phyloP scores from a whole-genome alignment of 495 filamentous ascomycete genomes.

The Aspergillus cristatus region DNA sequence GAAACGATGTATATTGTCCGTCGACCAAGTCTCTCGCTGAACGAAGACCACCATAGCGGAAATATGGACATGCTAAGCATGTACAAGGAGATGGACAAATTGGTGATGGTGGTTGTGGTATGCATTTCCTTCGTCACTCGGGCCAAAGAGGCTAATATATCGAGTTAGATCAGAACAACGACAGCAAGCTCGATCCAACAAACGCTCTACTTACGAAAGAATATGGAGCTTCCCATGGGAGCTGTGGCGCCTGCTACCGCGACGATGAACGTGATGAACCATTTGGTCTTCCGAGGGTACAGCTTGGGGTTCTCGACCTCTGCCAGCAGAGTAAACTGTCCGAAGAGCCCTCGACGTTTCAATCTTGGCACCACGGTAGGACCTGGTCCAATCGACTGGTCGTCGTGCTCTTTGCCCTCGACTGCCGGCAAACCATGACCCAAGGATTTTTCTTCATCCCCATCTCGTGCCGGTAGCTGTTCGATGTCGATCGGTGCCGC shows the following conservation, averaged over 20 bases:
- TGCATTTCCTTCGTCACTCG: constrained; percentile 58
- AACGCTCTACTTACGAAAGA: constrained; percentile 61
- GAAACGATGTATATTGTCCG: constrained; percentile 79
- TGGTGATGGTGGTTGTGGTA: constrained; percentile 61
- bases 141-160: constrained; percentile 60
- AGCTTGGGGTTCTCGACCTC: constrained; percentile 70
- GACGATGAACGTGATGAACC: constrained; percentile 75
- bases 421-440: constrained; percentile 1
- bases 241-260: constrained; percentile 66
- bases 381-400: neutral
- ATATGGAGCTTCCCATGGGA: constrained; percentile 78
- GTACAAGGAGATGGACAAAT: constrained; percentile 77
- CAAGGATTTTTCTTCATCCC: constrained; percentile 12
- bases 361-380: constrained; percentile 44
- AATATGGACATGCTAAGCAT: constrained; percentile 89
- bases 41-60: constrained; percentile 90
- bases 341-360: constrained; percentile 67
- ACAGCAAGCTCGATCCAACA: neutral
- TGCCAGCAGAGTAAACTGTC: constrained; percentile 63
- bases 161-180: constrained; percentile 1
- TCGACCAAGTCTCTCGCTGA: constrained; percentile 75
- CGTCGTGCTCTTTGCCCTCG: constrained; percentile 15
- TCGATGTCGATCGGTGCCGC: neutral
- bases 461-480: neutral
- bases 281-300: constrained; percentile 66